Evolutionary conservation across 2,329 filamentous ascomycete species (phyloP), one percentile per base, ranked within the genome.

Genomic region (Gaeumannomyces sp.): DNA sequence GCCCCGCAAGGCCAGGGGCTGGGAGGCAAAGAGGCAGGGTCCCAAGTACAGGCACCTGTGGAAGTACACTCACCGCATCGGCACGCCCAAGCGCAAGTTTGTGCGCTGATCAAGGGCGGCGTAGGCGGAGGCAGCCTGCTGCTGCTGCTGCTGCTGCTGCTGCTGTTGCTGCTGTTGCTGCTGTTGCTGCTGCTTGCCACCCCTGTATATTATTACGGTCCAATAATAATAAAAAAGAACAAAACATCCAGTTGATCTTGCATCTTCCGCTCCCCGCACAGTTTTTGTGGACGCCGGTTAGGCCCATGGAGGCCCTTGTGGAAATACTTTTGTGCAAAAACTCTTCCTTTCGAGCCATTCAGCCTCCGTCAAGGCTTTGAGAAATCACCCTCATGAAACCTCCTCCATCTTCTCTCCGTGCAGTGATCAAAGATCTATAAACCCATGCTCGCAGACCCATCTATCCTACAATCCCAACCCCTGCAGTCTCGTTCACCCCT

Each of bases 11-110:
- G 76, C 82, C 10, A 82, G 83, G 67, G 86, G 86, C 67, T 89
- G 86, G 86, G 86, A 89, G 70, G 86, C 85, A 71, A 87, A 85
- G 81, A 80, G 83, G 71, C 81, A 86, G 73, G 83, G 84, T 68
- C 81, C 83, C 75, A 89, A 89, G 83, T 89, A 85, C 79, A 82
- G 80, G 72, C 80, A 84, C 67, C 76, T 89, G 69, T 86, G 84
- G 84, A 87, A 87, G 81, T 87, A 86, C 76, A 85, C 82, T 72
- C 85, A 84, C 80, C 80, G 81, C 67, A 86, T 87, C 76, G 67
- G 71, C 29, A 67, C 72, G 66, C 67, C 70, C 22, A 67, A 64
- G 63, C 67, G 70, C 65, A 71, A 69, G 66, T 71, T 70, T 66
- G 69, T 70, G 50, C 69, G 69, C n/a, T 71, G 66, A 31, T 25